A percentile compares a stretch with the other conserved stretches of the same genome.
These are phyloP conservation scores for Podospora pseudocomata DNA, from an alignment of 495 filamentous ascomycete genomes.

Conservation along the genomic window DNA sequence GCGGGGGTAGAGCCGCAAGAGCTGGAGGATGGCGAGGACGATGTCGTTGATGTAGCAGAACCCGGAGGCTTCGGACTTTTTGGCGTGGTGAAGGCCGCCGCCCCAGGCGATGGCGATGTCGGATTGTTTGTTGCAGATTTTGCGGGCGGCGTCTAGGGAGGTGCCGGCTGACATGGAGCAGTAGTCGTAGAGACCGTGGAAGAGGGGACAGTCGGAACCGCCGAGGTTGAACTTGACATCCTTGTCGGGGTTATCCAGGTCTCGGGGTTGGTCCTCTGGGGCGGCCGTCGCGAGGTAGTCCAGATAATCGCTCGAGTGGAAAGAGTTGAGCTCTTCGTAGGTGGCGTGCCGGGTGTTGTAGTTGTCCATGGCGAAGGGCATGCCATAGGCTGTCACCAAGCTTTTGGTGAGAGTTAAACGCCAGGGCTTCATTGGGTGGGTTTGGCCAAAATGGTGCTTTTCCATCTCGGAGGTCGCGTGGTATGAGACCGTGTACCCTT, in stretches of 20 bases:
- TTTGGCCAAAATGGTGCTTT: slow-evolving; percentile 89
- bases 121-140: slow-evolving; percentile 77
- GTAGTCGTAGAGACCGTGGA: slow-evolving; percentile 93
- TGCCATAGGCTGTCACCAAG: slow-evolving; percentile 86
- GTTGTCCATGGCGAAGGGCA: slow-evolving; percentile 93
- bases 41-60: slow-evolving; percentile 99
- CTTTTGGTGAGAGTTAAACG: slow-evolving; percentile 92
- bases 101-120: slow-evolving; percentile 98
- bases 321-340: slow-evolving; percentile 79
- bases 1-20: slow-evolving; percentile 88
- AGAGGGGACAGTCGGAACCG: slow-evolving; percentile 87
- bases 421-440: slow-evolving; percentile 99
- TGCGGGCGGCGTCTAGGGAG: slow-evolving; percentile 85
- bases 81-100: slow-evolving; percentile 94
- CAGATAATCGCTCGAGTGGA: slow-evolving; percentile 85
- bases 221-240: slow-evolving; percentile 76
- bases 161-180: slow-evolving; percentile 89
- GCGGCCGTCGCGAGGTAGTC: slow-evolving; percentile 67
- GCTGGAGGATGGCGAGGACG: slow-evolving; percentile 90
- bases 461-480: slow-evolving; percentile 96
- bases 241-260: slow-evolving; percentile 46
- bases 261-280: slow-evolving; percentile 47
- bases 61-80: slow-evolving; percentile 92
- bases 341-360: slow-evolving; percentile 79
- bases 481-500: slow-evolving; percentile 89